Evolutionary conservation across 306 rosid genomes (phyloP).

Genomic region (Astragalus membranaceus): DNA sequence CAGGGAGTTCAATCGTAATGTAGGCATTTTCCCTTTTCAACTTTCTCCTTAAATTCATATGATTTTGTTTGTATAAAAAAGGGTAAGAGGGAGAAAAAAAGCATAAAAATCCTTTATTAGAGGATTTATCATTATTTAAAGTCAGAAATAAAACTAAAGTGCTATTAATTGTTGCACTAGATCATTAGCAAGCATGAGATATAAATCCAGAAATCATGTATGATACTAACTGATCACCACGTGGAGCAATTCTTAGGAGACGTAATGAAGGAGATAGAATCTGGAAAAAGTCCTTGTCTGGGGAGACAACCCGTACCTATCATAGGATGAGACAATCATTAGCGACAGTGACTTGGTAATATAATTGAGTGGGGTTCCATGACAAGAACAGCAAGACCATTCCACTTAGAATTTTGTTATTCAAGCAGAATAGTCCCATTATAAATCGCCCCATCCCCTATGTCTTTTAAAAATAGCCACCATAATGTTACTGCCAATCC

Average conservation of each 20-base stretch:
- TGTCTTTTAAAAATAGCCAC: not conserved
- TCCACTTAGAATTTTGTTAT: not conserved
- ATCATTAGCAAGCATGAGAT: not conserved
- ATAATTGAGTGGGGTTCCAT: slow-evolving; percentile 4
- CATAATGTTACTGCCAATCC: not conserved
- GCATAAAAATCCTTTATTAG: not conserved
- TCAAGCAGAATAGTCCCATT: not conserved
- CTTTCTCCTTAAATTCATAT: not conserved
- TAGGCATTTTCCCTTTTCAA: not conserved
- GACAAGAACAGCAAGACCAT: not conserved
- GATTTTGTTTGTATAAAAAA: not conserved
- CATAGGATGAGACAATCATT: slow-evolving; percentile 22
- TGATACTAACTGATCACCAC: slow-evolving; percentile 79
- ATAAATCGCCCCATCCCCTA: not conserved
- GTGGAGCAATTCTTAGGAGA: slow-evolving; percentile 91
- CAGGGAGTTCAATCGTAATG: not conserved
- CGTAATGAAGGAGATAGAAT: slow-evolving; percentile 87
- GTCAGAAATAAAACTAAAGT: not conserved
- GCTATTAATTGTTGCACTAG: slow-evolving; percentile 11
- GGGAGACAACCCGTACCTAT: slow-evolving; percentile 97
- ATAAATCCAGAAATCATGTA: slow-evolving; percentile 6
- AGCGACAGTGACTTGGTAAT: slow-evolving; percentile 13
- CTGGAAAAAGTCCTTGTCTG: slow-evolving; percentile 96
- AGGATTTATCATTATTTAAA: not conserved
- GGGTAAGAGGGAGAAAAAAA: not conserved